Base-by-base conservation (phyloP, 129 eudicot species). In the Solidago caesia region DNA sequence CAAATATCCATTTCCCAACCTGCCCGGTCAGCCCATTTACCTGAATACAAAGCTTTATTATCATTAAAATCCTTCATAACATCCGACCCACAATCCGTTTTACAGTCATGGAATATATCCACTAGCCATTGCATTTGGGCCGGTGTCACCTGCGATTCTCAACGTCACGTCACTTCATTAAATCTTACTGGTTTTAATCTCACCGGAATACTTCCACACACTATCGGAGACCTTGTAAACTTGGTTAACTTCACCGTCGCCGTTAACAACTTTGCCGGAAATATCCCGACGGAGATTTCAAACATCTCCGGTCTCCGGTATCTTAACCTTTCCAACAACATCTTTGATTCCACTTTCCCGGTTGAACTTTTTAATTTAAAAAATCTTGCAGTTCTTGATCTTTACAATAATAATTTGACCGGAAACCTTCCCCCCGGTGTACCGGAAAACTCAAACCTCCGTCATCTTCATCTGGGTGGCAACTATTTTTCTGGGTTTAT, bases 401-500 rank as follows among this genome's bases (percentile, higher is more conserved):
- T 92, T 5, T 92, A 92, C 79, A 92, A 92, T 72, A 92, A 92
- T 75, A 92, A 92, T 60, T 14, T 92, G 72, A 87, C 89, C 69
- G 97, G 96, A 0, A 76, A 79, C 62, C 79, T 92, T 5, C 97
- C 97, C 0, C 51, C 66, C n/a, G 77, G 67, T 0, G 82, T 87
- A 1, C 62, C 81, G 47, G 68, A 74, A 16, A 76, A 89, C 70
- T 8, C 85, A 4, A 77, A 53, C 56, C 91, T 92, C 64, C 87
- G 83, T 2, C 97, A 89, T 45, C 84, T 92, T 4, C 97, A 89
- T 62, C 86, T 92, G 2, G 97, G 97, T 0, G 97, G 97, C 3
- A 92, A 87, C 85, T 92, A 71, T 66, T 89, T 92, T 74, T 45
- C 80, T 21, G 96, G 96, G 11, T 39, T 51, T 29, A 89, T 92